A percentile compares a stretch with the other conserved stretches of the same genome.
Conservation (phyloP, 1,139 yeast genomes). For the Pichia sp. region DNA sequence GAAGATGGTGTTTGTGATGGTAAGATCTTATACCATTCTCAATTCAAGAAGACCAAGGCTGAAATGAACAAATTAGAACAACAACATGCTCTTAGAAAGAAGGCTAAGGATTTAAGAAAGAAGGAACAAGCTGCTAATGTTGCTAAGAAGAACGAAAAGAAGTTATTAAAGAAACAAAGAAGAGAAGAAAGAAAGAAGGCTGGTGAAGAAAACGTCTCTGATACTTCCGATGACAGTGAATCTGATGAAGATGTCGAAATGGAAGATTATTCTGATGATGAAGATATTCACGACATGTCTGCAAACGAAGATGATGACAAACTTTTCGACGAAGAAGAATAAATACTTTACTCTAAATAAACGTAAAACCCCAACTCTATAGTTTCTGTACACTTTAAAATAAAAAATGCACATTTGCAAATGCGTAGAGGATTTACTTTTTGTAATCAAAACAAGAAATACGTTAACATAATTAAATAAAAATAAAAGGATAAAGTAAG, state of each 20-base stretch:
- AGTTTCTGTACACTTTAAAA: too few species aligned
- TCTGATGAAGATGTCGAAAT: conserved; percentile 27
- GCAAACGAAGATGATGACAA: conserved; percentile 21
- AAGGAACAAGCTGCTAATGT: conserved; percentile 80
- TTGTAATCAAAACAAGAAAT: too few species aligned
- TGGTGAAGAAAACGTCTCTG: conserved; percentile 29
- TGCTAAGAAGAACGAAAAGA: conserved; percentile 69
- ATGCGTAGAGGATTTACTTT: too few species aligned
- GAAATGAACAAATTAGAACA: conserved; percentile 65
- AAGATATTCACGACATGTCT: conserved; percentile 15
- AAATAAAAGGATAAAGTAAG: too few species aligned
- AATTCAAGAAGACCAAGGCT: conserved; percentile 55
- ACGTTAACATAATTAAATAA: too few species aligned
- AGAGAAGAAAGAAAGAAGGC: conserved; percentile 59
- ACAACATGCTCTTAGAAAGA: conserved; percentile 60
- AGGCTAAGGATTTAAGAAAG: conserved; percentile 69
- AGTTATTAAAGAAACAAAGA: conserved; percentile 70
- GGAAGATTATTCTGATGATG: conserved; percentile 16
- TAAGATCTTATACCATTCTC: conserved; percentile 81
- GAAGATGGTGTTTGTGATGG: conserved; percentile 92
- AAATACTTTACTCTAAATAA: background rate
- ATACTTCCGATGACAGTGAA: conserved; percentile 24
- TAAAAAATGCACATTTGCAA: too few species aligned
- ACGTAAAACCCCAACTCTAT: too few species aligned
- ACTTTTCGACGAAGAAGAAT: conserved; percentile 21